Evolutionary conservation across 768 basidiomycete genomes (phyloP).

Genomic region (Postia placenta): DNA sequence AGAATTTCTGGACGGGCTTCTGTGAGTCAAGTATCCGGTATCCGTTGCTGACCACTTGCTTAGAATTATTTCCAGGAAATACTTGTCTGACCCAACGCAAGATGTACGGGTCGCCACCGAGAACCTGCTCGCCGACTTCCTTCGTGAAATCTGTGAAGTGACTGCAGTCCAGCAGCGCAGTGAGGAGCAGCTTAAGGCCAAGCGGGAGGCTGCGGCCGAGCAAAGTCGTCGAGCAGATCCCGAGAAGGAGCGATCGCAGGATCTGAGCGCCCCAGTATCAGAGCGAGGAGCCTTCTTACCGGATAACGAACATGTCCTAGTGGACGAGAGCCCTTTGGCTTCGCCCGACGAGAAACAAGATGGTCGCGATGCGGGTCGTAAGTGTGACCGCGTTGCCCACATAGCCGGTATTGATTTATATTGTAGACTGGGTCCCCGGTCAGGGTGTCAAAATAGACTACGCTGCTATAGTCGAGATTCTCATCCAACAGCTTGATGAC

Average conservation of each 20-base stretch:
- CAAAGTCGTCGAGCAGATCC: conserved; percentile 35
- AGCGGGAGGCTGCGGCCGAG: conserved; percentile 34
- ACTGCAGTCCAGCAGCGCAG: conserved; percentile 64
- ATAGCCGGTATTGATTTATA: conserved; percentile 3
- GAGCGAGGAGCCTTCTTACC: conserved; percentile 53
- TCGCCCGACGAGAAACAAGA: conserved; percentile 34
- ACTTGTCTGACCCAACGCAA: conserved; percentile 90
- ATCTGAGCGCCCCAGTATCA: conserved; percentile 49
- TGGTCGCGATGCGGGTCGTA: conserved; percentile 62
- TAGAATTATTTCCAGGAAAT: conserved; percentile 52
- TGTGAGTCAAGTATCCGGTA: conserved; percentile 46
- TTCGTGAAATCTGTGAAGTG: conserved; percentile 86
- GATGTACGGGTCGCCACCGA: conserved; percentile 92
- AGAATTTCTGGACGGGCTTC: conserved; percentile 87
- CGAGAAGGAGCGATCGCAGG: conserved; percentile 48
- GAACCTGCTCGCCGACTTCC: conserved; percentile 80
- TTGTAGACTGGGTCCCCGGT: conserved; percentile 83
- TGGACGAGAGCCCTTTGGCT: conserved; percentile 15
- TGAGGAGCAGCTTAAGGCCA: conserved; percentile 46
- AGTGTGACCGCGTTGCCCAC: conserved; percentile 8
- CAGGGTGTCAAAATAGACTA: conserved; percentile 92
- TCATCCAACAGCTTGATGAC: conserved; percentile 78
- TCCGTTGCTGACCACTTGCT: conserved; percentile 7
- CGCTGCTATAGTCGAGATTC: conserved; percentile 86
- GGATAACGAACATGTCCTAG: conserved; percentile 35